Conservation (phyloP, 208 protist genomes). For the Leishmania martiniquensis region DNA sequence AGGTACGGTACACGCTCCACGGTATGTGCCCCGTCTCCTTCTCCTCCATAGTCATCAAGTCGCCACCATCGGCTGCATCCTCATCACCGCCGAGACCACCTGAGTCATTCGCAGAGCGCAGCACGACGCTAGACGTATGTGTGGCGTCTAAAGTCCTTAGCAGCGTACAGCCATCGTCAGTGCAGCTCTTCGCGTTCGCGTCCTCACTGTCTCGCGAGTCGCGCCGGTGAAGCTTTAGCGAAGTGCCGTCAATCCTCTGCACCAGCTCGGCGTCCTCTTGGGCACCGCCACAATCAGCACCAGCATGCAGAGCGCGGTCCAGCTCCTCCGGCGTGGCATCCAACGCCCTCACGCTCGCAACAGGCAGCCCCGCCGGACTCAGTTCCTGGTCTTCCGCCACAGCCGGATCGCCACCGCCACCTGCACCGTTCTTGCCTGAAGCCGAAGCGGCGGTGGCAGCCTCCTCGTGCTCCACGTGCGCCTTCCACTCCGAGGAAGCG, state of each 20-base stretch:
- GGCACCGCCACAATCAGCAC: not conserved
- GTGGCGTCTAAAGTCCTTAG: too few species aligned
- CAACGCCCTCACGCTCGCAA: not conserved
- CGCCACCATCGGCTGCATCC: conserved; percentile 6
- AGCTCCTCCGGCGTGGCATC: not conserved
- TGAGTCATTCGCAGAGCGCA: not conserved
- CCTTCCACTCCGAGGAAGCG: conserved; percentile 29
- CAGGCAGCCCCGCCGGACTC: not conserved
- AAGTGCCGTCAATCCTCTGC: not conserved
- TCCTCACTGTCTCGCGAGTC: not conserved
- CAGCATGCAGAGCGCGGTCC: not conserved
- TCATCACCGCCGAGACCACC: not conserved
- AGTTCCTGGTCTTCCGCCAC: conserved; percentile 1
- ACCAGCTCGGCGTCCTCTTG: not conserved
- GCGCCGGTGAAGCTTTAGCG: not conserved
- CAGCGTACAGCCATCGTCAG: not conserved
- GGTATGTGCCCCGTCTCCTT: conserved; percentile 57
- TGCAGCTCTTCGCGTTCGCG: not conserved
- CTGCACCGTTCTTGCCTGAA: not conserved
- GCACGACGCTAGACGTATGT: not conserved
- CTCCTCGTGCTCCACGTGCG: conserved; percentile 16
- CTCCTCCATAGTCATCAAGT: conserved; percentile 74
- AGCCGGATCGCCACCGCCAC: not conserved
- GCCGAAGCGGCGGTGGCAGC: not conserved
- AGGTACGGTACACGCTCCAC: conserved; percentile 48